Base-by-base conservation (phyloP, 2,329 filamentous ascomycete species). In the Nemania sp. region DNA sequence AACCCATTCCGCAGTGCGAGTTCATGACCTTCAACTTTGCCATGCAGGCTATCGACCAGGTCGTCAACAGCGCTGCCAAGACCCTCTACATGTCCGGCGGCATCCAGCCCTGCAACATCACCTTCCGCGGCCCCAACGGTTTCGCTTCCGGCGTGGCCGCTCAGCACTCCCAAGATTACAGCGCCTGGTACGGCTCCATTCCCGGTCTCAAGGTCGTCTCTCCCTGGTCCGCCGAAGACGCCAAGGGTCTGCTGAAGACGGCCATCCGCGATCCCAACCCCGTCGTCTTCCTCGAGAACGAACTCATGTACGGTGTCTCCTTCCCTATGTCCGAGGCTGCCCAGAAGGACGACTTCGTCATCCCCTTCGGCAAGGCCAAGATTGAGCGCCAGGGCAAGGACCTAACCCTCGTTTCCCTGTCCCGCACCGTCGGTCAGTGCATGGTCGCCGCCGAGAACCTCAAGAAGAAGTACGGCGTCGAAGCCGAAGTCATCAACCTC, bases 1-100 rank as follows among this genome's bases (percentile, higher is more conserved):
- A 52, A 65, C 54, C 17, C 45, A 40, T 34, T 34, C 17, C 64
- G 9, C 68, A 95, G 91, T 95, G 90, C 86, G 95, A 99, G 83
- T 99, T 99, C 86, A 99, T 99, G 95, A 99, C 95, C 74, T 98
- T 97, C 88, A 99, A 99, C 87, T 98, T 98, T 77, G 94, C 95
- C 79, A 99, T 99, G 95, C 95, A 99, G 83, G 92, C 95, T 76
- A 99, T 99, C 79, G 95, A 99, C 78, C 95, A 99, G 79, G 91
- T 99, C 76, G 93, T 99, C 87, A 99, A 99, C 88, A 98, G 94
- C 51, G 95, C 85, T 71, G 95, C 92, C 75, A 99, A 99, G 86
- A 99, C 95, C 59, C 94, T 99, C 75, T 99, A 99, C 85, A 99
- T 99, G 95, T 98, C 95, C 67, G 95, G 95, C 73, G 95, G 95